Percentiles rank a stretch among this genome's conserved stretches.
These are phyloP conservation scores for Yamagishiella unicocca DNA, from an alignment of 139 green algal genomes.

Conservation along the genomic window DNA sequence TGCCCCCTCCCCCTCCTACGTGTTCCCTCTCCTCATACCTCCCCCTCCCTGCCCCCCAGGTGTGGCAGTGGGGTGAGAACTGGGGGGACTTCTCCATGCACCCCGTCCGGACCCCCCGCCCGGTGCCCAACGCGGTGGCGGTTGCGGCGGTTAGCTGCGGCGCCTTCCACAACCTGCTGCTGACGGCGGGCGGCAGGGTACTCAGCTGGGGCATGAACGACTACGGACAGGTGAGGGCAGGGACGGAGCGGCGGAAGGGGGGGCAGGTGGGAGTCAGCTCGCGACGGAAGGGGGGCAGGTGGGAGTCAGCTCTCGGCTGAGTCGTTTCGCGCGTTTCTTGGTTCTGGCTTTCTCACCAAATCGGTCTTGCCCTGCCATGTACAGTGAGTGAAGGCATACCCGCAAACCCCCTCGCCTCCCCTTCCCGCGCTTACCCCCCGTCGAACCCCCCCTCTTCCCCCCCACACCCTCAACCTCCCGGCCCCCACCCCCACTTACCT, in stretches of 20 bases:
- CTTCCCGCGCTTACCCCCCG: neutral
- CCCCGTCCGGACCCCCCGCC: constrained; percentile 55
- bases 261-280: neutral
- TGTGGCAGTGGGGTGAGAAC: constrained; percentile 82
- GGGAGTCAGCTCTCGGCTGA: too few relatives aligned
- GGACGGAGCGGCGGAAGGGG: neutral
- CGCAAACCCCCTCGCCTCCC: neutral
- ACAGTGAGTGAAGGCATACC: neutral
- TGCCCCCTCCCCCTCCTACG: neutral
- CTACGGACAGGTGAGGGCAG: constrained; percentile 73
- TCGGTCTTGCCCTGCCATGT: neutral
- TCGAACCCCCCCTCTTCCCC: neutral
- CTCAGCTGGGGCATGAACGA: constrained; percentile 90
- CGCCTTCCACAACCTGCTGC: constrained; percentile 91
- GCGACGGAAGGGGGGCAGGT: neutral
- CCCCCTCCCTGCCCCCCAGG: constrained; percentile 24
- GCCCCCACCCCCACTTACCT: too few relatives aligned
- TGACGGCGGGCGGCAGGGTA: constrained; percentile 71
- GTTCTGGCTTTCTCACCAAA: neutral
- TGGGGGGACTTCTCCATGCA: constrained; percentile 87
- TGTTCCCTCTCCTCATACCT: neutral
- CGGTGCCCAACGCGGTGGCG: constrained; percentile 64
- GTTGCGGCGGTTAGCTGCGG: constrained; percentile 83
- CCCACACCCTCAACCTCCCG: too few relatives aligned
- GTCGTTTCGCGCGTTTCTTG: too few relatives aligned